A percentile compares a stretch with the other conserved stretches of the same genome.
Conservation (phyloP, 2,329 filamentous ascomycete genomes). For the Plectosphaerella cucumerina region DNA sequence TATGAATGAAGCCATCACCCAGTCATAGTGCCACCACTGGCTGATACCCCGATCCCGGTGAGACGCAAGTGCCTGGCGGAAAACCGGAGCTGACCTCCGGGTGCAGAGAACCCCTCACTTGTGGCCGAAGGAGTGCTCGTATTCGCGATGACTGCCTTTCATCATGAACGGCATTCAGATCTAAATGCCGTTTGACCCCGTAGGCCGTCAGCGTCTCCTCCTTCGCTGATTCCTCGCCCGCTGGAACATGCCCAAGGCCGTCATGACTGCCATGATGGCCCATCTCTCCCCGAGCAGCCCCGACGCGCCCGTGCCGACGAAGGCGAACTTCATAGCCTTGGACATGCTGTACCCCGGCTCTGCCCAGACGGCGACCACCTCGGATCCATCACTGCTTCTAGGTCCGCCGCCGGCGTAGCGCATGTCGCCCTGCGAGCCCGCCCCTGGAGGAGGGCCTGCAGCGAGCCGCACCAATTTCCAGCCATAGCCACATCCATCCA, state of each 20-base stretch:
- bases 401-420: slow-evolving; percentile 13
- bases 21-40: too few relatives aligned
- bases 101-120: too few relatives aligned
- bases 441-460: slow-evolving; percentile 10
- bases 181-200: too few relatives aligned
- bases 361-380: slow-evolving; percentile 38
- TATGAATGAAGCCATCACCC: too few relatives aligned
- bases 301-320: slow-evolving; percentile 31
- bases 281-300: slow-evolving; percentile 36
- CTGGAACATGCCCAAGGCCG: slow-evolving; percentile 15
- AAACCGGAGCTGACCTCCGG: too few relatives aligned
- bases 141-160: too few relatives aligned
- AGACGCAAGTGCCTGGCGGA: too few relatives aligned
- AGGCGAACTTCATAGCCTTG: slow-evolving; percentile 33
- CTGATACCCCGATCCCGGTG: too few relatives aligned
- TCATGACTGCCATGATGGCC: slow-evolving; percentile 36
- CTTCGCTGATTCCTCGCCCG: slow-evolving; percentile 6
- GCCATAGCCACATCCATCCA: slow-evolving; percentile 26
- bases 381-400: slow-evolving; percentile 27
- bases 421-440: slow-evolving; percentile 9
- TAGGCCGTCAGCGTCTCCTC: not conserved
- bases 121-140: too few relatives aligned
- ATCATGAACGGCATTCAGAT: too few relatives aligned
- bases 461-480: slow-evolving; percentile 37
- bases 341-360: slow-evolving; percentile 12